These are phyloP conservation scores for Diaporthe australafricana DNA, from an alignment of 2,329 filamentous ascomycete species.

Conservation along the genomic window DNA sequence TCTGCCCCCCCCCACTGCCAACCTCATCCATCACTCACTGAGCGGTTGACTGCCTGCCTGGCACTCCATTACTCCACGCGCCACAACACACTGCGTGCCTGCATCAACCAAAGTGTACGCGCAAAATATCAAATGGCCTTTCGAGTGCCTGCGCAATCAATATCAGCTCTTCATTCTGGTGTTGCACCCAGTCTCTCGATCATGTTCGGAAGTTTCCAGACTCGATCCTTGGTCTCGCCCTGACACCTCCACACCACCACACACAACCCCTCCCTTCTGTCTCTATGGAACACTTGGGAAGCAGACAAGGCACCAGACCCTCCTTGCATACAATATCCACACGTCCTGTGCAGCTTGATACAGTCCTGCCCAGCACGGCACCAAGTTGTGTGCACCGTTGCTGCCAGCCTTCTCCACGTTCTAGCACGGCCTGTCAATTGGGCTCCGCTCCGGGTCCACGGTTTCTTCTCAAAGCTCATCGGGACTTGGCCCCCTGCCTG, in stretches of 20 bases:
- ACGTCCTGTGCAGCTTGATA: not conserved
- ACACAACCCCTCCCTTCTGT: not conserved
- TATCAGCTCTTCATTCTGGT: not conserved
- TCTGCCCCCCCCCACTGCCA: slow-evolving; percentile 9
- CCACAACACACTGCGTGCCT: not conserved
- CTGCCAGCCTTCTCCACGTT: slow-evolving; percentile 27
- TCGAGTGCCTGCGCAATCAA: not conserved
- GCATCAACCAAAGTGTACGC: not conserved
- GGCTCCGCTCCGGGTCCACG: slow-evolving; percentile 33
- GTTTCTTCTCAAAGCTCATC: slow-evolving; percentile 19
- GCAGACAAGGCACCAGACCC: not conserved
- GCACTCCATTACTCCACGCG: not conserved
- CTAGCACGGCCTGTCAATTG: slow-evolving; percentile 29
- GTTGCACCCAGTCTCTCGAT: slow-evolving; percentile 2
- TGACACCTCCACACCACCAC: not conserved
- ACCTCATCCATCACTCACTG: slow-evolving; percentile 8
- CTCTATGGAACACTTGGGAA: not conserved
- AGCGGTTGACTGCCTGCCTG: not conserved
- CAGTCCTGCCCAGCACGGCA: slow-evolving; percentile 2
- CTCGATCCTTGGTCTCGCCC: slow-evolving; percentile 20
- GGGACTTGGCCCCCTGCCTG: slow-evolving; percentile 30
- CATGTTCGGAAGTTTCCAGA: slow-evolving; percentile 5
- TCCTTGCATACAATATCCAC: not conserved
- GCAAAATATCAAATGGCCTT: not conserved
- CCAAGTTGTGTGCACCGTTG: not conserved